These are phyloP conservation scores for Hondaea fermentalgiana DNA, from an alignment of 108 stramenopile species.

Conservation along the genomic window DNA sequence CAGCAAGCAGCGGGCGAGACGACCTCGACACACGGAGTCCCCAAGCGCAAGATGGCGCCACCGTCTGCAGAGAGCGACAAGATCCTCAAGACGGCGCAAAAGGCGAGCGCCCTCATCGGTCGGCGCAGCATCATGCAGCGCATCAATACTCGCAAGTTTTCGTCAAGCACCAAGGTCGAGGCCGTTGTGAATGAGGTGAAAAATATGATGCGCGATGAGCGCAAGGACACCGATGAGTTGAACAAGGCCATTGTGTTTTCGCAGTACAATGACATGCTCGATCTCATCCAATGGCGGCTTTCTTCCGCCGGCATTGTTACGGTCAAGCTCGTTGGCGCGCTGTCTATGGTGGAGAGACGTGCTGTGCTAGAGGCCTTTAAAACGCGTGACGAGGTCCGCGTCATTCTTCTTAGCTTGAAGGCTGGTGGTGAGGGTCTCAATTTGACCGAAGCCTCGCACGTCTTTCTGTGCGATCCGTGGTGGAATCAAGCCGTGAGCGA, in stretches of 20 bases:
- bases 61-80: not conserved
- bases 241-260: conserved; percentile 94
- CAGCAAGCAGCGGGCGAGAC: not conserved
- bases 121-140: conserved; percentile 74
- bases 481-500: conserved; percentile 32
- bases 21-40: not conserved
- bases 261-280: conserved; percentile 37
- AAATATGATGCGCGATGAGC: conserved; percentile 69
- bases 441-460: conserved; percentile 27
- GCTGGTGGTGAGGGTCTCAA: conserved; percentile 51
- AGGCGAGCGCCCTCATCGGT: conserved; percentile 60
- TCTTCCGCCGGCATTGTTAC: not conserved
- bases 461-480: conserved; percentile 45
- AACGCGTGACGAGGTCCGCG: conserved; percentile 15
- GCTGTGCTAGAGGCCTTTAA: conserved; percentile 27
- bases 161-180: conserved; percentile 89
- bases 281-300: conserved; percentile 26
- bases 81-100: conserved; percentile 57
- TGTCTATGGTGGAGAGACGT: conserved; percentile 24
- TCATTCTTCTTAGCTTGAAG: conserved; percentile 37
- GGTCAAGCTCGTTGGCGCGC: conserved; percentile 31
- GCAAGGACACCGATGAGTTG: conserved; percentile 39
- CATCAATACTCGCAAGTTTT: conserved; percentile 84
- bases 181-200: conserved; percentile 81
- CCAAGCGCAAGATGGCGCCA: not conserved